Percentiles rank a stretch among this genome's conserved stretches.
Conservation (phyloP, 352 stramenopile genomes). For the Globisporangium lucens region DNA sequence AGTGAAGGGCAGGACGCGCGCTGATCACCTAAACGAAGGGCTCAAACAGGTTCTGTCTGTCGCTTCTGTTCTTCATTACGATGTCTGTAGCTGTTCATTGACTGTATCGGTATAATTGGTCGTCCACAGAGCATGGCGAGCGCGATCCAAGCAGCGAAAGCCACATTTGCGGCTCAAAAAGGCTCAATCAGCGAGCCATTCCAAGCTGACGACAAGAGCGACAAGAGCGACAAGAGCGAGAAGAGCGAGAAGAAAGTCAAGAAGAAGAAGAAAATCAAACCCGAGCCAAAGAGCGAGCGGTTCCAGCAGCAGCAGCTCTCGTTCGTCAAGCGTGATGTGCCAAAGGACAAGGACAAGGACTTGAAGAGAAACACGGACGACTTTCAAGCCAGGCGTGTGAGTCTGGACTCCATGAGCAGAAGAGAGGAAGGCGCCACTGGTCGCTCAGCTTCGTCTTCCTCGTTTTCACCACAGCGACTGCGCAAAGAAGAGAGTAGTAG, state of each 20-base stretch:
- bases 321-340: neutral
- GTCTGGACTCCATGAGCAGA: constrained; percentile 15
- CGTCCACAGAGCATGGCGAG: constrained; percentile 12
- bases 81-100: neutral
- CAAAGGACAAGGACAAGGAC: neutral
- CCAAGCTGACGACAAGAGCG: neutral
- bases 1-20: constrained; percentile 53
- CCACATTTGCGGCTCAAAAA: neutral
- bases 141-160: constrained; percentile 13
- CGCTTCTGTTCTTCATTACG: too few relatives aligned
- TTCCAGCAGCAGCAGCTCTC: constrained; percentile 19
- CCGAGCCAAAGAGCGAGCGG: neutral
- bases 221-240: neutral
- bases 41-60: constrained; percentile 32
- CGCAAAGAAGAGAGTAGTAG: neutral
- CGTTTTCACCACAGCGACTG: neutral
- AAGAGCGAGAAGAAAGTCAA: neutral
- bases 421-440: neutral
- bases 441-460: neutral
- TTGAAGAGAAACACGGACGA: neutral
- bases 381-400: constrained; percentile 6
- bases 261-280: constrained; percentile 5
- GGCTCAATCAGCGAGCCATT: neutral
- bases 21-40: constrained; percentile 52
- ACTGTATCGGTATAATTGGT: neutral